Evolutionary conservation across 2,329 filamentous ascomycete species (phyloP).

Genomic region (Colletotrichum sp.): DNA sequence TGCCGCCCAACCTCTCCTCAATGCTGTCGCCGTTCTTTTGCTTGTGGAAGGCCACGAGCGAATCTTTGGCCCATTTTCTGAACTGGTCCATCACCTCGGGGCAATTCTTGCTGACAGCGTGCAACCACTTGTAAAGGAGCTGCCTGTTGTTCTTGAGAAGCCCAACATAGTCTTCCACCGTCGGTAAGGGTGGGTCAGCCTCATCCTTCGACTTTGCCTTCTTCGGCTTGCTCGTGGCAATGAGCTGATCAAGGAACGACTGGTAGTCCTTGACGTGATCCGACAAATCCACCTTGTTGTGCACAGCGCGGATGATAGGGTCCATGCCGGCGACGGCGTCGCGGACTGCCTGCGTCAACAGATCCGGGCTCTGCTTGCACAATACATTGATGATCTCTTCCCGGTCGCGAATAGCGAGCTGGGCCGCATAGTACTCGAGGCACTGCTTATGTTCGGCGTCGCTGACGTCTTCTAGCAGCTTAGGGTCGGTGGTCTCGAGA

Average conservation of each 20-base stretch:
- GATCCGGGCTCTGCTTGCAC: conserved; percentile 73
- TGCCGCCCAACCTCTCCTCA: conserved; percentile 40
- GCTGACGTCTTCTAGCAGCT: conserved; percentile 51
- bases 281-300: conserved; percentile 74
- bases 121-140: conserved; percentile 72
- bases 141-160: conserved; percentile 69
- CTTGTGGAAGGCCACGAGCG: conserved; percentile 60
- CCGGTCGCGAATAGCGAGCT: conserved; percentile 77
- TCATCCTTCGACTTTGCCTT: conserved; percentile 32
- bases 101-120: conserved; percentile 71
- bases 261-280: conserved; percentile 72
- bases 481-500: conserved; percentile 58
- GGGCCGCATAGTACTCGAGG: conserved; percentile 72
- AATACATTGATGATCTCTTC: conserved; percentile 70
- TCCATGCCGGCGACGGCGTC: conserved; percentile 73
- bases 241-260: conserved; percentile 73
- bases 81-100: conserved; percentile 69
- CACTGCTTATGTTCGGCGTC: conserved; percentile 68
- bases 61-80: conserved; percentile 63
- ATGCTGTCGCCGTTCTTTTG: conserved; percentile 32
- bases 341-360: conserved; percentile 71
- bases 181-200: conserved; percentile 47
- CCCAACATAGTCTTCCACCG: conserved; percentile 74
- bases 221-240: conserved; percentile 61
- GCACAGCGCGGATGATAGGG: conserved; percentile 74